Evolutionary conservation across 441 rosid species (phyloP), one percentile per base, ranked within the genome.

Genomic region (Adansonia madagascariensis): DNA sequence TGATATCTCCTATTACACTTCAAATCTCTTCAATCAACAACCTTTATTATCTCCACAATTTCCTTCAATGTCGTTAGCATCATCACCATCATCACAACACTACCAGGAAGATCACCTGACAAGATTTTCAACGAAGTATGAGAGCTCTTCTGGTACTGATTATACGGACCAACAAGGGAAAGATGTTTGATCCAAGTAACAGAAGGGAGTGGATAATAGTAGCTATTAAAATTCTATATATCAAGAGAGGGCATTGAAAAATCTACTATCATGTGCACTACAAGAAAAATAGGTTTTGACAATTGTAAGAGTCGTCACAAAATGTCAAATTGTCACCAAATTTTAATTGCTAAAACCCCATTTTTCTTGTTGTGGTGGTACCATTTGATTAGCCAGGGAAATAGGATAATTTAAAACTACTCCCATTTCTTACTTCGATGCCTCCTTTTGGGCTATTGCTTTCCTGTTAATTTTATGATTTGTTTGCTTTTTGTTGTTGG

Each of bases 1-100:
- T 24, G 88, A 84, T 82, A 77, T 92, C 57, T 86, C 90, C 0
- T 83, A 82, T 72, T 82, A 85, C 80, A 81, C 91, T 39, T 92
- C 97, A 3, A 91, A 65, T 82, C 90, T 31, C 35, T 31, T 31
- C 35, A 31, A 31, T 31, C 35, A 31, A 31, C 35, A 31, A 31
- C 35, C 35, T 92, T 47, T 41, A 50, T 49, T 73, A 61, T 71
- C 86, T 80, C 83, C 86, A 2, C 78, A 81, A 52, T 79, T 64
- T 24, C 78, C 89, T 22, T 43, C 91, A 17, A 73, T 81, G 27
- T 74, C 79, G 2, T 68, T 86, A 39, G 35, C 35, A 31, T 2
- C 35, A 31, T 31, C 35, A 31, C 35, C 35, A 31, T 74, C 72
- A 3, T 81, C 67, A 14, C 77, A 74, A 0, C 78, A 79, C 2